These are phyloP conservation scores for Rhynchospora tenuis DNA, from an alignment of 176 grass and related monocot genomes.

Conservation along the genomic window DNA sequence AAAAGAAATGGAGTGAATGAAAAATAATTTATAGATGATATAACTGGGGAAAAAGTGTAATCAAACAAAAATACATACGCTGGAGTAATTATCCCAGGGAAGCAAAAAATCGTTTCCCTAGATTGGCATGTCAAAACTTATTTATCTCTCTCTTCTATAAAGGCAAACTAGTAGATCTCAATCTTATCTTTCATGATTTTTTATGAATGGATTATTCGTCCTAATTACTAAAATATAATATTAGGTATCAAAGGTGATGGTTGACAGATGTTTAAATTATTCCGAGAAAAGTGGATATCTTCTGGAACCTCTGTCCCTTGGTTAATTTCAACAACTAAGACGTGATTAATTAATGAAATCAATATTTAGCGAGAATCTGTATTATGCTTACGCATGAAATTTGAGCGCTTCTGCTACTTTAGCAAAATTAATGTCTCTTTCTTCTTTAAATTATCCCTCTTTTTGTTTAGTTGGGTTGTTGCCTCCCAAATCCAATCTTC, in stretches of 20 bases:
- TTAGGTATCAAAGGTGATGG: background rate
- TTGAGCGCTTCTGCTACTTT: background rate
- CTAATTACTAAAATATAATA: background rate
- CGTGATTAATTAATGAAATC: background rate
- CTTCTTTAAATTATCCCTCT: background rate
- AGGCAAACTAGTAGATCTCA: background rate
- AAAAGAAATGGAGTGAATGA: too few relatives aligned
- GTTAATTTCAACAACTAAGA: background rate
- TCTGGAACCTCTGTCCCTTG: conserved; percentile 4
- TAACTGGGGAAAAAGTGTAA: too few relatives aligned
- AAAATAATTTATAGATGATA: too few relatives aligned
- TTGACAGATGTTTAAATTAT: background rate
- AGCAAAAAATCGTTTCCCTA: background rate
- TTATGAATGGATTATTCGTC: background rate
- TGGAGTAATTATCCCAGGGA: too few relatives aligned
- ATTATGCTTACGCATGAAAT: background rate
- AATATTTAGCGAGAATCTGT: background rate
- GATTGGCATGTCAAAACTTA: background rate
- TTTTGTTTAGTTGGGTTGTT: background rate
- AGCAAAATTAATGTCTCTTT: background rate
- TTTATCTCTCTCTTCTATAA: background rate
- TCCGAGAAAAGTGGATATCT: background rate
- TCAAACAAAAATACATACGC: too few relatives aligned
- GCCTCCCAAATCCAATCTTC: background rate
- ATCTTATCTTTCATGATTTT: background rate